A percentile compares a stretch with the other conserved stretches of the same genome.
Evolutionary conservation across 2,329 filamentous ascomycete genomes (phyloP).

Genomic region (Fusarium equiseti): DNA sequence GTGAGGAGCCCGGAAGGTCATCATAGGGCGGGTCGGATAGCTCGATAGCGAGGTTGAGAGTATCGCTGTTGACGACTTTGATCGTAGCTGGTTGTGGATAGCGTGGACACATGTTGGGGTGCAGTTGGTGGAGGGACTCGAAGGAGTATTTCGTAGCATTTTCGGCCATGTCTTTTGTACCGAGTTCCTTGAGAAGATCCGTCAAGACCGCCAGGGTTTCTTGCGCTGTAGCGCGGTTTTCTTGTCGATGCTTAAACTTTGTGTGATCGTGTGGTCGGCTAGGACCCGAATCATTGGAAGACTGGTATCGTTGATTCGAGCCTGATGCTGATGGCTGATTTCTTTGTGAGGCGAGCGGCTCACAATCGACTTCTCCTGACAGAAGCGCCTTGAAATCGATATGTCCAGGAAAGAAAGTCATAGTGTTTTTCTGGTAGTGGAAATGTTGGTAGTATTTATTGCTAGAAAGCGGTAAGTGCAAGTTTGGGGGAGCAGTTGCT

Average conservation of each 20-base stretch:
- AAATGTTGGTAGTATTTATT: background rate
- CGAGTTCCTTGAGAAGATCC: background rate
- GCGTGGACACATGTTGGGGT: background rate
- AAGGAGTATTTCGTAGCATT: background rate
- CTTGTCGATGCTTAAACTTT: background rate
- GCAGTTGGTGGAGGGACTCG: background rate
- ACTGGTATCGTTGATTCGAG: background rate
- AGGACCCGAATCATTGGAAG: background rate
- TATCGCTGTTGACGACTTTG: background rate
- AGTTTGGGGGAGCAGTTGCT: background rate
- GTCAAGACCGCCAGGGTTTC: background rate
- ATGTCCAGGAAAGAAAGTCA: background rate
- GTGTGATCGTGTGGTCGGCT: background rate
- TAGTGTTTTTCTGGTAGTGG: background rate
- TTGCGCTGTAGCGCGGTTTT: background rate
- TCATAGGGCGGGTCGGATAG: background rate
- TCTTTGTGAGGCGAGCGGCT: background rate
- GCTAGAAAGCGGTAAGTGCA: rapidly evolving
- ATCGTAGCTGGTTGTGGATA: background rate
- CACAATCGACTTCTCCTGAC: background rate
- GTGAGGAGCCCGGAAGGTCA: rapidly evolving
- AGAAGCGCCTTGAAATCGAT: background rate
- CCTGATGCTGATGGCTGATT: background rate
- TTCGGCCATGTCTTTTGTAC: background rate
- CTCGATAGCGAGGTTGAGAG: background rate